Base-by-base conservation (phyloP, 2,329 filamentous ascomycete species). In the Myriangium duriaei region DNA sequence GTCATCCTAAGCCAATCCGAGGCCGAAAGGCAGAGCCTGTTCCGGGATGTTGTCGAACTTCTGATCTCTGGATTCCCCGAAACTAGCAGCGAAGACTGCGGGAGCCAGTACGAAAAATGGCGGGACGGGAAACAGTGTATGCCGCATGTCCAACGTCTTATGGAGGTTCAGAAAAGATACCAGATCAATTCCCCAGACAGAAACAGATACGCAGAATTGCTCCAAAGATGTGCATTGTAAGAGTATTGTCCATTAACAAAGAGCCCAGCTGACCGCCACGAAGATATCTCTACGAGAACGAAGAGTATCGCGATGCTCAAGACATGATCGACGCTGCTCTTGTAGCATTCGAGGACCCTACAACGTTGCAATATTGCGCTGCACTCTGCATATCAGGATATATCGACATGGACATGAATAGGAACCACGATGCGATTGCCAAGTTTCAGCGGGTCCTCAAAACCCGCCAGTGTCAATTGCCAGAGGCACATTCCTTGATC, bases 241-340 rank as follows among this genome's bases (percentile, higher is more conserved):
- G 13, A 11, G n/a, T n/a, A n/a, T n/a, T n/a, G n/a, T n/a, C n/a
- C n/a, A n/a, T n/a, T n/a, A n/a, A n/a, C n/a, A n/a, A n/a, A n/a
- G n/a, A n/a, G n/a, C n/a, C n/a, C n/a, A n/a, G n/a, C n/a, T n/a
- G n/a, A n/a, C n/a, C n/a, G n/a, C n/a, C 11, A 3, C 5, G n/a
- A 41, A 56, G 54, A 50, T 55, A 56, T 40, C 45, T 58, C 5
- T 58, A 57, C 42, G 53, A 57, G 41, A 44, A 48, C 2, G 55
- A 56, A 42, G 44, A 44, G 21, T 57, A 52, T 31, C 40, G 37
- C 18, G 40, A 49, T 11, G 53, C 54, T 6, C 28, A 39, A 24
- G 40, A 34, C 7, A 42, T 57, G 28, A 43, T 54, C 11, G 34
- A 49, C 5, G 38, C 42, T 36, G 53, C 52, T 5, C 36, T 56